These are phyloP conservation scores for Salvia sclarea DNA, from an alignment of 305 asterid species.

Conservation along the genomic window DNA sequence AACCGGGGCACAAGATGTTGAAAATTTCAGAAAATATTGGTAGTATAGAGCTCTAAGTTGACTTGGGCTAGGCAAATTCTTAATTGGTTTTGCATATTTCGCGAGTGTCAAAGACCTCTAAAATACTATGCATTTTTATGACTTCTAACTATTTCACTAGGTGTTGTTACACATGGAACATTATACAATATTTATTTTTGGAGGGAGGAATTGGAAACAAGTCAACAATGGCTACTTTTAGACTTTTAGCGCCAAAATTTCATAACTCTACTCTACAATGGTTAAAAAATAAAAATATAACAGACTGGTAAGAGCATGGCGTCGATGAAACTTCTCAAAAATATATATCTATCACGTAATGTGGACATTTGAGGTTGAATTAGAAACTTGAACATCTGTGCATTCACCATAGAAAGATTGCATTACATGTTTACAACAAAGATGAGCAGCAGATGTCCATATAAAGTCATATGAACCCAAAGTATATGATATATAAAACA, in stretches of 20 bases:
- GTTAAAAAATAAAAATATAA: neutral
- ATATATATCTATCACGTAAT: neutral
- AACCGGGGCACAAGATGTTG: no score
- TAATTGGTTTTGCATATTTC: no score
- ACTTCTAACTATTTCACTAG: no score
- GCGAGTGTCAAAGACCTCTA: no score
- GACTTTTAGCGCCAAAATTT: neutral
- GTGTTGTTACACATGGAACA: no score
- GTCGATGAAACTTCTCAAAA: neutral
- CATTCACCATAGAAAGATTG: neutral
- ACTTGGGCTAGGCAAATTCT: no score
- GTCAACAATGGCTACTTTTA: neutral
- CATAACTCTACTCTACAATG: no score
- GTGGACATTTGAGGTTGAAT: neutral
- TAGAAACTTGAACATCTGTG: neutral
- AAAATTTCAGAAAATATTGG: no score
- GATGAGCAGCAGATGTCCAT: neutral
- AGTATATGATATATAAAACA: neutral
- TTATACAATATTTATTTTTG: no score
- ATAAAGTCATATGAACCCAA: neutral
- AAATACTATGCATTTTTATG: no score
- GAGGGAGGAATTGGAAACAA: no score
- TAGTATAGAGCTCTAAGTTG: no score
- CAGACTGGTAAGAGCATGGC: neutral
- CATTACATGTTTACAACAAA: constrained; percentile 1